Conservation (phyloP, 257 asterid genomes). For the Ilex asprella region DNA sequence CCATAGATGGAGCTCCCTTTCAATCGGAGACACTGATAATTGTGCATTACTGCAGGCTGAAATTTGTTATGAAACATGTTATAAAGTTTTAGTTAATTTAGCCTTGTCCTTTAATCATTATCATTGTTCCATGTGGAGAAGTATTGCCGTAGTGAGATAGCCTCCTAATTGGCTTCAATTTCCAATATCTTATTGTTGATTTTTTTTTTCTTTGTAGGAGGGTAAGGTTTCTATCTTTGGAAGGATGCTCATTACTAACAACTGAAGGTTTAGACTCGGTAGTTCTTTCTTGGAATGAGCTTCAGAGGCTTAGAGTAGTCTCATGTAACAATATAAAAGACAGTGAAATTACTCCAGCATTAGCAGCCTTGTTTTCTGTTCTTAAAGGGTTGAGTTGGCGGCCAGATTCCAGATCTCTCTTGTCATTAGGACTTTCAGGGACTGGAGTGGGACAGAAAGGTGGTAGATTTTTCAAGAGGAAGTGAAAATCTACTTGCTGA, state of each 20-base stretch:
- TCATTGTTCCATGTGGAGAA: not conserved
- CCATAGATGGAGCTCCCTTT: not conserved
- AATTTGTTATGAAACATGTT: not conserved
- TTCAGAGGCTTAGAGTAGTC: constrained; percentile 67
- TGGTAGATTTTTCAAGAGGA: constrained; percentile 60
- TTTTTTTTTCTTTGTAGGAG: constrained; percentile 40
- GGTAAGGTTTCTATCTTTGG: constrained; percentile 59
- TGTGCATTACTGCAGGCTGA: not conserved
- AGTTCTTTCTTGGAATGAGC: constrained; percentile 74
- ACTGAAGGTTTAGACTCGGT: constrained; percentile 73
- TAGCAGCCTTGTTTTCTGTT: constrained; percentile 64
- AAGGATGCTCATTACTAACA: constrained; percentile 86
- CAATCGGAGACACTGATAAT: not conserved
- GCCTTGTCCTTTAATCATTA: not conserved
- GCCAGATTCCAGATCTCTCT: constrained; percentile 69
- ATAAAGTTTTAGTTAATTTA: not conserved
- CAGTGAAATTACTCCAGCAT: constrained; percentile 75
- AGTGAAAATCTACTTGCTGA: constrained; percentile 21
- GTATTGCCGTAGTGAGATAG: not conserved
- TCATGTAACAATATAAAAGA: constrained; percentile 80
- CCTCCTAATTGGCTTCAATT: not conserved
- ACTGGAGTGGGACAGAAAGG: constrained; percentile 89
- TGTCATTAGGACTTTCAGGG: constrained; percentile 62
- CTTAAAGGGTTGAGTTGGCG: constrained; percentile 90
- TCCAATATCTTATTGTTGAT: constrained; percentile 7